Evolutionary conservation across 2,329 filamentous ascomycete genomes (phyloP).

Genomic region (Parastagonospora avenae): DNA sequence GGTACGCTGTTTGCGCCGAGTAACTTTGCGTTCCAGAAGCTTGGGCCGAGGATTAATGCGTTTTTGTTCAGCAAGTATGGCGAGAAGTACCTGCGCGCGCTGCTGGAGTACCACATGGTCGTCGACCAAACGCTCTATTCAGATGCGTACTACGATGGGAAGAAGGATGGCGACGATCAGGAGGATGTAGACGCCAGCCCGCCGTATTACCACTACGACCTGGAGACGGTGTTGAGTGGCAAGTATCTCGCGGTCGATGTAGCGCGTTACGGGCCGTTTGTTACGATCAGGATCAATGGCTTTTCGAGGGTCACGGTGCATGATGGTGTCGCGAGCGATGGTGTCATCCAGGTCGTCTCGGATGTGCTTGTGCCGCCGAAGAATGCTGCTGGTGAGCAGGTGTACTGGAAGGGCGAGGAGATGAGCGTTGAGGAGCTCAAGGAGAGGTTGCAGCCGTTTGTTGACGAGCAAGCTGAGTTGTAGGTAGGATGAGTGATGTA

Average conservation of each 20-base stretch:
- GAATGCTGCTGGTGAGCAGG: constrained; percentile 45
- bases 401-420: constrained; percentile 54
- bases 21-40: constrained; percentile 78
- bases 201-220: constrained; percentile 67
- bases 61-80: constrained; percentile 84
- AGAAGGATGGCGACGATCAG: constrained; percentile 35
- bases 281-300: constrained; percentile 76
- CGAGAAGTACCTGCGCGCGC: constrained; percentile 73
- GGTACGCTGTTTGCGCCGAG: constrained; percentile 81
- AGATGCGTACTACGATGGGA: constrained; percentile 73
- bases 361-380: constrained; percentile 78
- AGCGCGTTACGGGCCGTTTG: constrained; percentile 68
- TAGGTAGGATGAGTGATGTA: constrained; percentile 12
- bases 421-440: constrained; percentile 66
- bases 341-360: constrained; percentile 78
- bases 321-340: constrained; percentile 76
- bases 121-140: constrained; percentile 79
- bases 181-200: constrained; percentile 24
- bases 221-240: constrained; percentile 73
- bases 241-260: constrained; percentile 75
- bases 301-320: constrained; percentile 67
- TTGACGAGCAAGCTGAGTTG: constrained; percentile 40
- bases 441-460: constrained; percentile 51
- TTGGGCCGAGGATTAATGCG: constrained; percentile 74
- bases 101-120: constrained; percentile 80